These are phyloP conservation scores for Rosa chinensis DNA, from an alignment of 306 rosid species.

Conservation along the genomic window DNA sequence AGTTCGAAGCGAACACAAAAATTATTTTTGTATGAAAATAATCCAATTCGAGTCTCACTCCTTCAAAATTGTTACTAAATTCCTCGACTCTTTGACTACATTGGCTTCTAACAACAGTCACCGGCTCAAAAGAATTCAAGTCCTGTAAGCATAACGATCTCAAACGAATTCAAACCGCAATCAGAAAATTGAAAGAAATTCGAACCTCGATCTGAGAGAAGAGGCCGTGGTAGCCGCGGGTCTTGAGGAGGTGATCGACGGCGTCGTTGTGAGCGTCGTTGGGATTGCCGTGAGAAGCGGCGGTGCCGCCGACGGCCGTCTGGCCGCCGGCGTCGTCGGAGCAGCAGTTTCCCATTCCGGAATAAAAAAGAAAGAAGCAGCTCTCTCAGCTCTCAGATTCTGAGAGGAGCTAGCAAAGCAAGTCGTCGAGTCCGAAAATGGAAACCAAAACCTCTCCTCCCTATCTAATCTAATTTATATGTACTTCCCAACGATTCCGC, in stretches of 20 bases:
- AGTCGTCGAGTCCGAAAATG: no score
- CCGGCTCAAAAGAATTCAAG: neutral
- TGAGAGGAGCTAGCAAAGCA: neutral
- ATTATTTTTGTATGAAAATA: no score
- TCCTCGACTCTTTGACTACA: neutral
- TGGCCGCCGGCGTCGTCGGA: conserved; percentile 73
- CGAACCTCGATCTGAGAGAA: conserved; percentile 97
- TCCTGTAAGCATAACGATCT: neutral
- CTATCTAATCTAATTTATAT: neutral
- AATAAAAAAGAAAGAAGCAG: neutral
- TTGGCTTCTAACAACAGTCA: neutral
- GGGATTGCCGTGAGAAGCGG: conserved; percentile 31
- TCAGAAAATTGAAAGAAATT: neutral
- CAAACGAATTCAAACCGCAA: neutral
- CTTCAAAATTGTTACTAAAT: neutral
- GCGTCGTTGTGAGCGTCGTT: conserved; percentile 61
- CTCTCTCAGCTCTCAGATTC: neutral
- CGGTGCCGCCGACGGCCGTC: conserved; percentile 66
- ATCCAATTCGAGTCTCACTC: neutral
- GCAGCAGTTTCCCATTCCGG: conserved; percentile 83
- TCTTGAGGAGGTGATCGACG: conserved; percentile 61
- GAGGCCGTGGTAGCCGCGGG: conserved; percentile 78
- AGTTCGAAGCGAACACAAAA: neutral
- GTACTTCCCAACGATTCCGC: neutral
- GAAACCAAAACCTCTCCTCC: neutral